Evolutionary conservation across 345 rosid genomes (phyloP).

Genomic region (Camelina sativa): DNA sequence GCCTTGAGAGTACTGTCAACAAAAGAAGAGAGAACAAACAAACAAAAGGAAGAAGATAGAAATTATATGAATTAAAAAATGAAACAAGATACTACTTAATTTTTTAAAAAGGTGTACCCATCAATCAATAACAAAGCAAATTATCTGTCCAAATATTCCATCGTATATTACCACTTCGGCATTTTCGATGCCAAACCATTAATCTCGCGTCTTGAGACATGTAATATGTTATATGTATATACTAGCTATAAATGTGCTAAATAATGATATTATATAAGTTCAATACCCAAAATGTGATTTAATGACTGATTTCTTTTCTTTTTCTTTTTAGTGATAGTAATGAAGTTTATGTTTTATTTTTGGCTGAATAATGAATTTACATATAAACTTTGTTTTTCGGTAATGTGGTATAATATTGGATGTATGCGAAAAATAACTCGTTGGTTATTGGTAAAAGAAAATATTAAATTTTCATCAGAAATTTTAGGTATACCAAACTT

Average conservation of each 20-base stretch:
- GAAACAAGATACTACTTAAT: background rate
- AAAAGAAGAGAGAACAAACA: slow-evolving; percentile 35
- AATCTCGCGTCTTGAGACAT: slow-evolving; percentile 46
- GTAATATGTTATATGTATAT: slow-evolving; percentile 1
- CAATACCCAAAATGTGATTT: background rate
- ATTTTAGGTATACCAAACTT: background rate
- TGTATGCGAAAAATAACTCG: too few relatives aligned
- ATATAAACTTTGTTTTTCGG: background rate
- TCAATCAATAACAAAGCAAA: slow-evolving; percentile 49
- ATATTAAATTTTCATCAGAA: background rate
- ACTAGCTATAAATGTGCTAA: background rate
- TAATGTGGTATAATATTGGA: background rate
- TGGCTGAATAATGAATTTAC: background rate
- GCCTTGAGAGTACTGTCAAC: slow-evolving; percentile 38
- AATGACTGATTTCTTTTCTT: background rate
- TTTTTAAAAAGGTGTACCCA: slow-evolving; percentile 40
- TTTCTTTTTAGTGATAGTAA: background rate
- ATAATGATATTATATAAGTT: background rate
- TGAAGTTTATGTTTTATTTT: background rate
- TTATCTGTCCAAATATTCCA: slow-evolving; percentile 59
- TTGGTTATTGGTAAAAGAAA: background rate
- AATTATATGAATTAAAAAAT: slow-evolving; percentile 11
- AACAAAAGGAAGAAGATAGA: slow-evolving; percentile 37
- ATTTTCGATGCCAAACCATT: slow-evolving; percentile 56
- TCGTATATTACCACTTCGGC: slow-evolving; percentile 48